Evolutionary conservation across 208 protist genomes (phyloP).

Genomic region (Crithidia thermophila): DNA sequence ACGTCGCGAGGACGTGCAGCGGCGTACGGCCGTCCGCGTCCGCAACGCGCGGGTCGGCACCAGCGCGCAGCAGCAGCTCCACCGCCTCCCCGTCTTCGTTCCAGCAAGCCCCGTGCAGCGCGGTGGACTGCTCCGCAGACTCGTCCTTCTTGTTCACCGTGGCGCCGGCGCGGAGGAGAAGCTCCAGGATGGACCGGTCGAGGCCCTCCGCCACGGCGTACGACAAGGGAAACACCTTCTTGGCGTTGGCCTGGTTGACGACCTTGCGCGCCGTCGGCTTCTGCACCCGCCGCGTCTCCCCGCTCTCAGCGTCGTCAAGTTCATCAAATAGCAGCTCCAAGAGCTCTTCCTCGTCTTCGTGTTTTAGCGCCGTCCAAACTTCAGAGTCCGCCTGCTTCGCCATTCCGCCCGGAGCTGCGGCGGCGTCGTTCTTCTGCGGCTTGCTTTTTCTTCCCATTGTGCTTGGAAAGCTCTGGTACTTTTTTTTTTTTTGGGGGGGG

Average conservation of each 20-base stretch:
- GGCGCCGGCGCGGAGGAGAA: constrained; percentile 50
- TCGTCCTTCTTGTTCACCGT: constrained; percentile 44
- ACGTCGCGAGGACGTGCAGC: constrained; percentile 59
- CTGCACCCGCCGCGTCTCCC: constrained; percentile 6
- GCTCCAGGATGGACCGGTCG: constrained; percentile 24
- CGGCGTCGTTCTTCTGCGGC: neutral
- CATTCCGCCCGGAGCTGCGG: constrained; percentile 10
- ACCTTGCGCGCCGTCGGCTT: constrained; percentile 15
- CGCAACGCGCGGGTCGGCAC: constrained; percentile 40
- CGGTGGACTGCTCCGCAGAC: constrained; percentile 35
- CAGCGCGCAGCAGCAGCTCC: constrained; percentile 38
- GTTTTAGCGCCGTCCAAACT: constrained; percentile 52
- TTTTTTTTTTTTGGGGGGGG: neutral
- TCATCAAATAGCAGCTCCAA: constrained; percentile 38
- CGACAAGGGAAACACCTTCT: constrained; percentile 49
- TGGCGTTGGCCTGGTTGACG: constrained; percentile 28
- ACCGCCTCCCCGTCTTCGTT: constrained; percentile 48
- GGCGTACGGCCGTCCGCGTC: constrained; percentile 56
- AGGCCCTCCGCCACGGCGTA: constrained; percentile 49
- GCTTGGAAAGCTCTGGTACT: no score
- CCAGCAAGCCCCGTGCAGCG: constrained; percentile 57
- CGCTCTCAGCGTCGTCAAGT: constrained; percentile 34
- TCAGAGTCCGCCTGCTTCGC: constrained; percentile 22
- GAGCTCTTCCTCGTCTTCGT: constrained; percentile 41
- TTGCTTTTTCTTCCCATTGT: constrained; percentile 6